phyloP scores from a whole-genome alignment of 306 rosid genomes.

The Echinosophora koreensis region DNA sequence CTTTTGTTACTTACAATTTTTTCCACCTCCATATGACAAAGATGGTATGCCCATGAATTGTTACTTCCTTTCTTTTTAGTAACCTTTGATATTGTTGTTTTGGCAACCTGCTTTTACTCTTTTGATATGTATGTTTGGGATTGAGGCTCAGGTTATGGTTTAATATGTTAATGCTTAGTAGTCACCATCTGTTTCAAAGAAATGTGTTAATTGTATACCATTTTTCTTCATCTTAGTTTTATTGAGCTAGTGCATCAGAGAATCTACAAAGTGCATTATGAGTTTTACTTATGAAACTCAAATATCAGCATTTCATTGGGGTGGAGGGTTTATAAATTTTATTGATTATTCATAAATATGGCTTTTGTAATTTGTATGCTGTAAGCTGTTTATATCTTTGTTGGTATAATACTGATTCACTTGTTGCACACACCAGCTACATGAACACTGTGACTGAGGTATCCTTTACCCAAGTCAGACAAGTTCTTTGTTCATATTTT shows the following conservation, averaged over 20 bases:
- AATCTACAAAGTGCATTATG: no score
- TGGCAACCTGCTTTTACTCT: constrained; percentile 1
- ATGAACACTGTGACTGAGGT: neutral
- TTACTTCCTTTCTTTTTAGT: neutral
- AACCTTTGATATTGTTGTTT: neutral
- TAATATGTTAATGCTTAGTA: neutral
- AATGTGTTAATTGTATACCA: neutral
- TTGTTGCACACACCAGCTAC: neutral
- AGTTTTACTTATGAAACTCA: neutral
- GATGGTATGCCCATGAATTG: constrained; percentile 61
- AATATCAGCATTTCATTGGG: neutral
- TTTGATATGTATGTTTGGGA: neutral
- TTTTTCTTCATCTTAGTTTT: neutral
- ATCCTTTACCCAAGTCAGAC: no score
- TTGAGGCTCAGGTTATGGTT: neutral
- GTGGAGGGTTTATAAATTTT: neutral
- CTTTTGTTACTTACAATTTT: constrained; percentile 91
- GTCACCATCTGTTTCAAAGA: constrained; percentile 3
- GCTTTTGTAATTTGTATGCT: neutral
- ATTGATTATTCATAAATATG: neutral
- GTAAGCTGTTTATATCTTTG: neutral
- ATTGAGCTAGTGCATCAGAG: neutral
- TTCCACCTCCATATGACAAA: constrained; percentile 74
- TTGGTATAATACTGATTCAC: neutral
- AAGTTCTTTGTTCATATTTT: no score